These are phyloP conservation scores for Alloteropsis semialata DNA, from an alignment of 176 grass and related monocot genomes.

Conservation along the genomic window DNA sequence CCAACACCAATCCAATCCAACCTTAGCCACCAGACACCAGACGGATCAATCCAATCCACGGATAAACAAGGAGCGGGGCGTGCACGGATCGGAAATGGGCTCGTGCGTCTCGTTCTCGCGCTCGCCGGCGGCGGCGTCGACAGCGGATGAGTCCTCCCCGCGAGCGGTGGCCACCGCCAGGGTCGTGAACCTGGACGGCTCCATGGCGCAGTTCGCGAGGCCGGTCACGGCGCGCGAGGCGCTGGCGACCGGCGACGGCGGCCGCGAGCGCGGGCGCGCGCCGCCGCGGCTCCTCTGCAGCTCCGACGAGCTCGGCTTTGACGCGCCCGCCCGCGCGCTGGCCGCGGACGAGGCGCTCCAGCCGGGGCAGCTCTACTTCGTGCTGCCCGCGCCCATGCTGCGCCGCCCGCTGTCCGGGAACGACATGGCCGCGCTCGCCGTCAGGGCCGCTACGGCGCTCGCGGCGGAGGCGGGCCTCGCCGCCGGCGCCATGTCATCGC, in stretches of 20 bases:
- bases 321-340: constrained; percentile 35
- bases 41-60: too few species aligned
- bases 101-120: constrained; percentile 46
- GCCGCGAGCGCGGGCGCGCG: neutral
- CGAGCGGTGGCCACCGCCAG: constrained; percentile 17
- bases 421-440: constrained; percentile 73
- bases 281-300: constrained; percentile 51
- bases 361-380: constrained; percentile 68
- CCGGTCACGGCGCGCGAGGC: constrained; percentile 34
- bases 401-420: constrained; percentile 12
- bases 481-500: neutral
- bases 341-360: constrained; percentile 19
- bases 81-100: constrained; percentile 35
- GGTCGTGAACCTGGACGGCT: constrained; percentile 52
- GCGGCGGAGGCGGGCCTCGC: neutral
- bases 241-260: neutral
- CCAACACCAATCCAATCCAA: neutral
- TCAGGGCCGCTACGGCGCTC: constrained; percentile 46
- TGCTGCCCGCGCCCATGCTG: constrained; percentile 46
- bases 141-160: neutral
- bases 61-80: too few species aligned
- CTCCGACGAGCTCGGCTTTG: constrained; percentile 62
- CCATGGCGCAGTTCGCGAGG: constrained; percentile 34
- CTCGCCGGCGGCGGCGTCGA: neutral
- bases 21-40: too few species aligned